A percentile compares a stretch with the other conserved stretches of the same genome.
Conservation (phyloP, 306 rosid species). For the Medicago lupulina region DNA sequence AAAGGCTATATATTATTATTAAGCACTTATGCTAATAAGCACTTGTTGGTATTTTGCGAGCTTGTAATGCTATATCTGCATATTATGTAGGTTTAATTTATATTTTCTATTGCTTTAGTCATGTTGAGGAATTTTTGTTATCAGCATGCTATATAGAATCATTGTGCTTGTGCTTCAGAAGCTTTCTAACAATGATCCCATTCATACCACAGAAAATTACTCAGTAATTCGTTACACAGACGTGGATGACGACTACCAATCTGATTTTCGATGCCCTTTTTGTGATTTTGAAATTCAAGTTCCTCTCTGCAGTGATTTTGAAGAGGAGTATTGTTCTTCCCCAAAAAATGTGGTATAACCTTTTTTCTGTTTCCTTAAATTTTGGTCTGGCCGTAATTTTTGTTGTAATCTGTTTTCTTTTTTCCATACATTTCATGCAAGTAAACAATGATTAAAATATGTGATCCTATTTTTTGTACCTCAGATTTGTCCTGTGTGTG, state of each 20-base stretch:
- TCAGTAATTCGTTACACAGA: slow-evolving; percentile 57
- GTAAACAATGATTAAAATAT: slow-evolving; percentile 36
- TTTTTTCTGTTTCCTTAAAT: slow-evolving; percentile 20
- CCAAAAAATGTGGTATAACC: slow-evolving; percentile 70
- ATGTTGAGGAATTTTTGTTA: slow-evolving; percentile 6
- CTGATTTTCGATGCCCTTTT: slow-evolving; percentile 80
- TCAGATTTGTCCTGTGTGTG: slow-evolving; percentile 97
- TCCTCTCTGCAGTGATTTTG: slow-evolving; percentile 72
- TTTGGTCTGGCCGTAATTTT: neutral
- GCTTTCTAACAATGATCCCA: slow-evolving; percentile 13
- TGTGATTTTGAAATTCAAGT: slow-evolving; percentile 81
- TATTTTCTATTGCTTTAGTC: slow-evolving; percentile 2
- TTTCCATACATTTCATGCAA: neutral
- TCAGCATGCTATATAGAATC: neutral
- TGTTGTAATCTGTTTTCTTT: neutral
- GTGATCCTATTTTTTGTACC: slow-evolving; percentile 39
- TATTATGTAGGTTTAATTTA: too few relatives aligned
- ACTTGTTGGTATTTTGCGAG: too few relatives aligned
- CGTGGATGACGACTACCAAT: slow-evolving; percentile 63
- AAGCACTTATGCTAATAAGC: too few relatives aligned
- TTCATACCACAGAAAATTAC: slow-evolving; percentile 48
- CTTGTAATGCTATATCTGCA: too few relatives aligned
- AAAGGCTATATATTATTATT: too few relatives aligned
- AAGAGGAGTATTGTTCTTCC: slow-evolving; percentile 84
- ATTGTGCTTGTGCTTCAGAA: slow-evolving; percentile 33